phyloP scores from a whole-genome alignment of 2,329 filamentous ascomycete species.

The Triangularia setosa region DNA sequence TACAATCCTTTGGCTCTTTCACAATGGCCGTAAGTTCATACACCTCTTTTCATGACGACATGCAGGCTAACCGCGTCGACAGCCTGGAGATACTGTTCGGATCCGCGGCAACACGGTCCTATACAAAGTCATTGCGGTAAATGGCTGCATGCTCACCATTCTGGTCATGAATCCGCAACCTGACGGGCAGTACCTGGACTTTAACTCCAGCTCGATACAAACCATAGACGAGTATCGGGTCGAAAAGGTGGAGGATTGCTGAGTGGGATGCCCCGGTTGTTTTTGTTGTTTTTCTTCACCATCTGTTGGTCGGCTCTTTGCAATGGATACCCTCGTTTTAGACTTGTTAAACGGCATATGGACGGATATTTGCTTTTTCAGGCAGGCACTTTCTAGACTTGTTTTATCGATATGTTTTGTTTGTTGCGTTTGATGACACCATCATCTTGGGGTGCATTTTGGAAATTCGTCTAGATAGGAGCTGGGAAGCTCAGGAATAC shows the following conservation, averaged over 20 bases:
- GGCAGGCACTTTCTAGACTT: neutral
- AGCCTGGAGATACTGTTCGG: slow-evolving; percentile 21
- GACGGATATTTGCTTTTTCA: slow-evolving; percentile 5
- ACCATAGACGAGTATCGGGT: slow-evolving; percentile 24
- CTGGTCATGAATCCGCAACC: slow-evolving; percentile 24
- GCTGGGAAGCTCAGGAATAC: neutral
- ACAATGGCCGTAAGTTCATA: slow-evolving; percentile 13
- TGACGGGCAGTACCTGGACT: slow-evolving; percentile 19
- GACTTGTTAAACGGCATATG: neutral
- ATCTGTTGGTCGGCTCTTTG: neutral
- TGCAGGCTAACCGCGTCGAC: neutral
- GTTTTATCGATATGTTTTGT: neutral
- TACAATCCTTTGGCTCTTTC: neutral
- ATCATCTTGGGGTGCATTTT: neutral
- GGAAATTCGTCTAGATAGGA: neutral
- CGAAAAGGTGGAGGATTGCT: slow-evolving; percentile 16
- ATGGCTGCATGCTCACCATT: slow-evolving; percentile 21
- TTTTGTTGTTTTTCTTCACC: slow-evolving; percentile 1
- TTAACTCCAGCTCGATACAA: slow-evolving; percentile 20
- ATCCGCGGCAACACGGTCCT: slow-evolving; percentile 19
- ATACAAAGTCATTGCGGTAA: slow-evolving; percentile 25
- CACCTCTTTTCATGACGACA: neutral
- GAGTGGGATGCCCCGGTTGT: neutral
- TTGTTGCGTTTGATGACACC: neutral
- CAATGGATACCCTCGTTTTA: neutral